These are phyloP conservation scores for Gossypium longicalyx DNA, from an alignment of 345 rosid species.

Conservation along the genomic window DNA sequence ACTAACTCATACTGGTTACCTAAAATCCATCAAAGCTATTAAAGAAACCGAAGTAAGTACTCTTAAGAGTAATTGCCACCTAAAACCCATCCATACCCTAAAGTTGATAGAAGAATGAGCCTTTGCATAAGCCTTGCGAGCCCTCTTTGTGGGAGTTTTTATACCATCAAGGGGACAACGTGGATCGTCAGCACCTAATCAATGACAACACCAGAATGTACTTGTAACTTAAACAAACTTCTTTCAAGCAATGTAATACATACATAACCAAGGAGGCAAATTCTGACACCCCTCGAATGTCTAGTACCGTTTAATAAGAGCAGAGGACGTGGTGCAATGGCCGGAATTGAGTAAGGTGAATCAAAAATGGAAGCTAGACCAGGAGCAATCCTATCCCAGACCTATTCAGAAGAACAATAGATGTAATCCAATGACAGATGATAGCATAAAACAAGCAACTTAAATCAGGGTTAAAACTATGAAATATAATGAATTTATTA, in stretches of 20 bases:
- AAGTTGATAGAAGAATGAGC: conserved; percentile 40
- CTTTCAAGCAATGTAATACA: neutral
- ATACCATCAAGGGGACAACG: conserved; percentile 77
- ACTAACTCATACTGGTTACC: neutral
- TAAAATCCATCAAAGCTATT: neutral
- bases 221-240: neutral
- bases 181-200: conserved; percentile 66
- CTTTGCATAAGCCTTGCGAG: conserved; percentile 41
- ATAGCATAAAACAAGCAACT: conserved; percentile 7
- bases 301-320: conserved; percentile 61
- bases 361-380: conserved; percentile 73
- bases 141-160: conserved; percentile 39
- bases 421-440: neutral
- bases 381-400: conserved; percentile 91
- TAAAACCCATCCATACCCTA: conserved; percentile 31
- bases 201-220: neutral
- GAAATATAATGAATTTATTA: neutral
- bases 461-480: neutral
- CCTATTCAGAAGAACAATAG: conserved; percentile 38
- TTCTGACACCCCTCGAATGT: too few relatives aligned
- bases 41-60: too few relatives aligned
- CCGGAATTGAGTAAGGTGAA: conserved; percentile 61
- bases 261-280: neutral
- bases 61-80: neutral
- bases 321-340: conserved; percentile 68